Conservation (phyloP, 352 stramenopile species). For the Phytophthora ohioensis region DNA sequence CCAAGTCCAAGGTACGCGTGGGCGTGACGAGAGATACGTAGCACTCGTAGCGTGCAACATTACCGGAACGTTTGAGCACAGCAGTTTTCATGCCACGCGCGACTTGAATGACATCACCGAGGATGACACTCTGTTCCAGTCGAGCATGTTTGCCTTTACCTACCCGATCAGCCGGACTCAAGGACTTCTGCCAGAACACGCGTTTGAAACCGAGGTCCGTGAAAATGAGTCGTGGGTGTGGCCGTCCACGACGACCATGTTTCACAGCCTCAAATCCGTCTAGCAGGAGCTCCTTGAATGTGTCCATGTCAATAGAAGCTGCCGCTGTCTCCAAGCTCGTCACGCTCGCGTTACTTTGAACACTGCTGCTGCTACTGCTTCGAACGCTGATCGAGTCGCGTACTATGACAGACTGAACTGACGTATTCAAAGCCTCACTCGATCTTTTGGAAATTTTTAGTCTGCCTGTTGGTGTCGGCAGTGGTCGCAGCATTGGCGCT, state of each 20-base stretch:
- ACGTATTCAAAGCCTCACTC: constrained; percentile 7
- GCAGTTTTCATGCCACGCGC: constrained; percentile 82
- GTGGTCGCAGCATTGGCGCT: constrained; percentile 25
- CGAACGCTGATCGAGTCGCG: constrained; percentile 21
- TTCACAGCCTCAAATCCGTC: constrained; percentile 83
- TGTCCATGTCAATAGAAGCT: constrained; percentile 52
- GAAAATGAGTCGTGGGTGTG: constrained; percentile 74
- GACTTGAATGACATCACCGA: constrained; percentile 73
- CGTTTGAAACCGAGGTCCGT: constrained; percentile 80
- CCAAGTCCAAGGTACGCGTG: constrained; percentile 76
- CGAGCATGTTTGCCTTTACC: constrained; percentile 67
- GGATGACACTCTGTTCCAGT: constrained; percentile 75
- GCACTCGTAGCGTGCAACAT: constrained; percentile 72
- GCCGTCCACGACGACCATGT: constrained; percentile 70
- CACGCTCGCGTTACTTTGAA: constrained; percentile 31
- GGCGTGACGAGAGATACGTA: constrained; percentile 79
- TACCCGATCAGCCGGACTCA: constrained; percentile 47
- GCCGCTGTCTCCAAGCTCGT: constrained; percentile 35
- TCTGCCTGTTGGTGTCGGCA: constrained; percentile 23
- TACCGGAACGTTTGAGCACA: constrained; percentile 78
- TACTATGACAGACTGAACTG: constrained; percentile 15
- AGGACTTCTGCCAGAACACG: constrained; percentile 83
- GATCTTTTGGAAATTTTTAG: constrained; percentile 16
- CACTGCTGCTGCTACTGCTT: constrained; percentile 36
- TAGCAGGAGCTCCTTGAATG: constrained; percentile 70